phyloP scores from a whole-genome alignment of 768 basidiomycete species.

The Suillus lakei region DNA sequence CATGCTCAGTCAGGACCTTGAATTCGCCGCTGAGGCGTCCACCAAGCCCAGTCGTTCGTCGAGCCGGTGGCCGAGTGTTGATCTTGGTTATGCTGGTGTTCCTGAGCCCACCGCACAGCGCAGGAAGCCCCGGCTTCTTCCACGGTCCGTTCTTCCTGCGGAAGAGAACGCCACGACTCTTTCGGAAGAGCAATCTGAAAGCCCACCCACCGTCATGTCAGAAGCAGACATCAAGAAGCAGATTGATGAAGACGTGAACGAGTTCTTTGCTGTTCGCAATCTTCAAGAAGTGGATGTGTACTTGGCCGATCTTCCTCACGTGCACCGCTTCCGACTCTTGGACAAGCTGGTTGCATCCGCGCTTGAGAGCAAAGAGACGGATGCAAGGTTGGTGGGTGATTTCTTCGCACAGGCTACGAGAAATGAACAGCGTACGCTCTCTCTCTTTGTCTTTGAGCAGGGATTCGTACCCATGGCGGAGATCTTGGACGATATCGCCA shows the following conservation, averaged over 20 bases:
- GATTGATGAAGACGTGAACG: constrained; percentile 82
- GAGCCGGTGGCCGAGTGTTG: constrained; percentile 55
- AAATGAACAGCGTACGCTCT: constrained; percentile 63
- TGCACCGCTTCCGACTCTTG: constrained; percentile 68
- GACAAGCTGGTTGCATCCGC: constrained; percentile 76
- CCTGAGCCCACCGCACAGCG: constrained; percentile 59
- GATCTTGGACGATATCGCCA: constrained; percentile 84
- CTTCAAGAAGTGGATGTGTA: constrained; percentile 88
- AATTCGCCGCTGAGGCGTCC: constrained; percentile 55
- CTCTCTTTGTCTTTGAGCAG: too few relatives aligned
- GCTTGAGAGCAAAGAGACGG: constrained; percentile 81
- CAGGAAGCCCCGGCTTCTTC: constrained; percentile 73
- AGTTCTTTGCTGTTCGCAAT: constrained; percentile 85
- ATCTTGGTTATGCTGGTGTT: constrained; percentile 47
- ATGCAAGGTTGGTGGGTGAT: constrained; percentile 77
- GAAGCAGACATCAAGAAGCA: constrained; percentile 73
- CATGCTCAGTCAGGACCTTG: constrained; percentile 70
- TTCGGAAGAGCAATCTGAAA: constrained; percentile 55
- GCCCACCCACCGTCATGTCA: constrained; percentile 50
- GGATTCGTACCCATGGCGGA: constrained; percentile 75
- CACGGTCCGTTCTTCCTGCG: constrained; percentile 74
- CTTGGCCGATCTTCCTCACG: constrained; percentile 73
- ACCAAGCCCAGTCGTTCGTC: constrained; percentile 57
- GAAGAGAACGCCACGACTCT: constrained; percentile 48
- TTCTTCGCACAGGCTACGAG: constrained; percentile 69